Conservation (phyloP, 805 yeast species). For the Lipomyces lipofer region DNA sequence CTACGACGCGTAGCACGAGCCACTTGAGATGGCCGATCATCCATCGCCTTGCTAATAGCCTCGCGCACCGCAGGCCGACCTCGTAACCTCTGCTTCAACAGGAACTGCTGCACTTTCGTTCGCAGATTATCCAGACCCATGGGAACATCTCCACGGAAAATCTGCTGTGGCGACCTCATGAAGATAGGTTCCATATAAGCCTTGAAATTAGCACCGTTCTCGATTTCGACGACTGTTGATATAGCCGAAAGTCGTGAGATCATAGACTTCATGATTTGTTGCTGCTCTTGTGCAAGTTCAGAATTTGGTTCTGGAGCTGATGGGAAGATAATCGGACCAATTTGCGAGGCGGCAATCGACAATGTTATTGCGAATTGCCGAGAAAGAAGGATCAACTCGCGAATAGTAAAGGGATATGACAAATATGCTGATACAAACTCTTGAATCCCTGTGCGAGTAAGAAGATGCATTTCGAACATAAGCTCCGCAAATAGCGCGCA, state of each 20-base stretch:
- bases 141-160: too few relatives aligned
- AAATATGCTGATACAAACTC: conserved; percentile 7
- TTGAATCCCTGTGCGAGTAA: conserved; percentile 31
- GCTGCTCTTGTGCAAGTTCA: conserved; percentile 11
- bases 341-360: conserved; percentile 33
- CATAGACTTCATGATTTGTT: conserved; percentile 7
- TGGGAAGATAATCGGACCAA: conserved; percentile 28
- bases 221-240: too few relatives aligned
- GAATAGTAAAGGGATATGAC: conserved; percentile 29
- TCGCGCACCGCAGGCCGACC: conserved; percentile 14
- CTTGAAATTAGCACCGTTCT: conserved; percentile 5
- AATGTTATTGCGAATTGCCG: conserved; percentile 28
- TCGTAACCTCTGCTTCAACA: conserved; percentile 14
- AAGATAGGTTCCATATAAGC: conserved; percentile 20
- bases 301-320: not conserved
- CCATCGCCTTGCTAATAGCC: conserved; percentile 6
- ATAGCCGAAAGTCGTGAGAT: conserved; percentile 4
- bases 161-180: conserved; percentile 17
- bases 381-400: conserved; percentile 27
- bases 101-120: conserved; percentile 24
- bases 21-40: not conserved
- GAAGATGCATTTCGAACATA: conserved; percentile 31
- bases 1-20: too few relatives aligned
- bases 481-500: conserved; percentile 27
- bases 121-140: too few relatives aligned